These are phyloP conservation scores for Macrocybe gigantea DNA, from an alignment of 768 basidiomycete species.

Conservation along the genomic window DNA sequence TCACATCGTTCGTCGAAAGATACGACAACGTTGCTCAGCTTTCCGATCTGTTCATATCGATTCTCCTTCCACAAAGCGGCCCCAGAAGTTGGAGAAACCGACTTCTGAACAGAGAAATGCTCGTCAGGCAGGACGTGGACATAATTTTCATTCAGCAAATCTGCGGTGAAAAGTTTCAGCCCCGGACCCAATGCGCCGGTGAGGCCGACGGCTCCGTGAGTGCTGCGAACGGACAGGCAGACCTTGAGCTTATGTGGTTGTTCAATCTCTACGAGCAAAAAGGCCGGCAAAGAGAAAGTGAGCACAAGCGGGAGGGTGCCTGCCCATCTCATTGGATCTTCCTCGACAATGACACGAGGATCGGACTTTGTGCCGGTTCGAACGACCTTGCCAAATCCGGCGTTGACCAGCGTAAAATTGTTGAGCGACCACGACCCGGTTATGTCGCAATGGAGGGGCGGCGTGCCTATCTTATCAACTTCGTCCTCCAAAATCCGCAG, in stretches of 20 bases:
- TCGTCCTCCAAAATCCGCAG: slow-evolving; percentile 14
- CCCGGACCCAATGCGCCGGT: slow-evolving; percentile 8
- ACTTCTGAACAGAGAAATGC: background rate
- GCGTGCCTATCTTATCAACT: slow-evolving; percentile 13
- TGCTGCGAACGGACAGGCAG: slow-evolving; percentile 16
- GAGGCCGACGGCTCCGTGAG: slow-evolving; percentile 10
- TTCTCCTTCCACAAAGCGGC: background rate
- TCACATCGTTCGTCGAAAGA: slow-evolving; percentile 22
- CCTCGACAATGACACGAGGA: slow-evolving; percentile 12
- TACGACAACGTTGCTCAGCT: slow-evolving; percentile 8
- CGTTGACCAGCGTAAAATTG: slow-evolving; percentile 20
- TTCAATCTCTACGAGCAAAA: slow-evolving; percentile 14
- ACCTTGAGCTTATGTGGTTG: slow-evolving; percentile 9
- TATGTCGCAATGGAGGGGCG: slow-evolving; percentile 20
- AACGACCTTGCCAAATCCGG: slow-evolving; percentile 14
- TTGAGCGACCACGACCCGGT: slow-evolving; percentile 13
- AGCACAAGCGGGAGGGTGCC: slow-evolving; percentile 21
- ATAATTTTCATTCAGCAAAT: slow-evolving; percentile 17
- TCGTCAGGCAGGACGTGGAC: slow-evolving; percentile 21
- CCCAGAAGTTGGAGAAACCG: background rate
- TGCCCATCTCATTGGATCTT: slow-evolving; percentile 16
- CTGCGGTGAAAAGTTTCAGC: slow-evolving; percentile 20
- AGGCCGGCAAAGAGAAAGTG: slow-evolving; percentile 20
- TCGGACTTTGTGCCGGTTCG: slow-evolving; percentile 10
- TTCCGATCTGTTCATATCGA: slow-evolving; percentile 13